Evolutionary conservation across 768 basidiomycete species (phyloP).

Genomic region (Strobilomyces confusus): DNA sequence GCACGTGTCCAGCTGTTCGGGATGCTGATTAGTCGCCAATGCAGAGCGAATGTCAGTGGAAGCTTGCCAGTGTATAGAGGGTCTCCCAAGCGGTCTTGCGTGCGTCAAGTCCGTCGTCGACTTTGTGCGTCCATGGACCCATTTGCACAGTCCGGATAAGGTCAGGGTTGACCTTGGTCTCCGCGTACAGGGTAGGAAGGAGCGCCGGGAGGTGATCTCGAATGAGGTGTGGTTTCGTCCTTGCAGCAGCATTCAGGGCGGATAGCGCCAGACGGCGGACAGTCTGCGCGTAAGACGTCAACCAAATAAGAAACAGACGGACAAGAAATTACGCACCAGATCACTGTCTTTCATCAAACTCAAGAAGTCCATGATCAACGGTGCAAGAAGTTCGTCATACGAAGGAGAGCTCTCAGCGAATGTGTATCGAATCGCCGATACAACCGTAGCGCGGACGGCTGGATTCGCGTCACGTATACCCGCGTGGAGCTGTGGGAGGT

Average conservation of each 20-base stretch:
- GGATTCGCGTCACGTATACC: slow-evolving; percentile 67
- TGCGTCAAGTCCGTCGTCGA: slow-evolving; percentile 94
- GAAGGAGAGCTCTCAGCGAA: slow-evolving; percentile 83
- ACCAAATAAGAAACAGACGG: neutral
- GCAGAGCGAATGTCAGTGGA: neutral
- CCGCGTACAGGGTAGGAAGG: slow-evolving; percentile 79
- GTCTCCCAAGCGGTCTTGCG: slow-evolving; percentile 98
- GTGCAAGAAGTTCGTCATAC: slow-evolving; percentile 88
- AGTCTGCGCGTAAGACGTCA: slow-evolving; percentile 45
- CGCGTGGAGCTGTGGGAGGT: slow-evolving; percentile 88
- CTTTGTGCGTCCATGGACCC: slow-evolving; percentile 96
- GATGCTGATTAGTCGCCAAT: neutral
- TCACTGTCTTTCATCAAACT: slow-evolving; percentile 87
- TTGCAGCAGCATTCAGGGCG: slow-evolving; percentile 89
- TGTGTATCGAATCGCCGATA: slow-evolving; percentile 86
- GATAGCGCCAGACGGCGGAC: slow-evolving; percentile 90
- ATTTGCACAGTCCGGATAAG: slow-evolving; percentile 91
- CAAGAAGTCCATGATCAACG: slow-evolving; percentile 87
- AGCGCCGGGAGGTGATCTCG: slow-evolving; percentile 75
- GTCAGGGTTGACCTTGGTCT: slow-evolving; percentile 74
- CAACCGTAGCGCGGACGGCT: slow-evolving; percentile 79
- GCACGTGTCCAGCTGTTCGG: slow-evolving; percentile 79
- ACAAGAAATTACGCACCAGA: slow-evolving; percentile 49
- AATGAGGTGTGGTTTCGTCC: slow-evolving; percentile 90
- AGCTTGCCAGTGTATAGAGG: slow-evolving; percentile 85